Evolutionary conservation across 768 basidiomycete species (phyloP), one percentile per base, ranked within the genome.

Genomic region (Crucibulum laeve): DNA sequence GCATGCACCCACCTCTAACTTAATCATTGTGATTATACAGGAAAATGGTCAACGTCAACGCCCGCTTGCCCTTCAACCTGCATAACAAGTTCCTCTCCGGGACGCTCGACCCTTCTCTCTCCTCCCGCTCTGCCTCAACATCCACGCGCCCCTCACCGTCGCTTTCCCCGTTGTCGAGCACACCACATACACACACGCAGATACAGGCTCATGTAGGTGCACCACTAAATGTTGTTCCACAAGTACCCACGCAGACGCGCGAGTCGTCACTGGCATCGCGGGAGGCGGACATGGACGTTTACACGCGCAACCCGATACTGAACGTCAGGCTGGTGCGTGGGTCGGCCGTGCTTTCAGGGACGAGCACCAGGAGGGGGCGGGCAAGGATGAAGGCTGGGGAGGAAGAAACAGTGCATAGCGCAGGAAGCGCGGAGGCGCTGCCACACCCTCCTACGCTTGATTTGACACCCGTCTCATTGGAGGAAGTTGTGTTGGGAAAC

Each of bases 1-100:
- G 35, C 38, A 28, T 49, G 33, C 13, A 30, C 19, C 14, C 8
- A 10, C 38, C 14, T n/a, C 36, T 37, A 15, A 37, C 14, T 11
- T 11, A 8, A 10, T 10, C 19, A 37, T 35, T 30, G 17, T 18
- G 34, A 42, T 24, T 26, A 32, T 26, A 25, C 51, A 82, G 80
- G 32, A 79, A 74, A 67, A 82, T 82, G 80, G 79, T 82, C 49
- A 81, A 80, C 43, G 72, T 82, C 6, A 71, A 73, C 43, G 70
- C 74, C 1, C 67, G 66, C 4, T 64, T 75, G 15, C 80, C 80
- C 0, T 82, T 82, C 62, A 76, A 78, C 53, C 63, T 82, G 5
- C 74, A 74, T 59, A 76, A 74, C 57, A 62, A 64, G 42, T 54
- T 52, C 11, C 51, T 57, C 28, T 51, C 53, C 4, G 51, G 47